phyloP scores from a whole-genome alignment of 176 grass and related monocot genomes.

The Triticum timopheevii region DNA sequence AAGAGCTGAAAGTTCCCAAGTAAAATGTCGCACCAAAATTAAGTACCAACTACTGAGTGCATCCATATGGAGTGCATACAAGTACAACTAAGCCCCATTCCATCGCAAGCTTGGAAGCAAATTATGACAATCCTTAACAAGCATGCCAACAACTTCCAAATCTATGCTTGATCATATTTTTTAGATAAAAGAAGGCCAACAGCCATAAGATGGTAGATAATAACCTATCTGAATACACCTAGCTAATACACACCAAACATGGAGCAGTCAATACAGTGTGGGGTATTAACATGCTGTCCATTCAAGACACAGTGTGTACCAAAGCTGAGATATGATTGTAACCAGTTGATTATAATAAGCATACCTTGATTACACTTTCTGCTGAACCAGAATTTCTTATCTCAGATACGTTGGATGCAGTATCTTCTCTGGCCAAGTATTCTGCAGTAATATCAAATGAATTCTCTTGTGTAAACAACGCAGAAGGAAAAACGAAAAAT shows the following conservation, averaged over 20 bases:
- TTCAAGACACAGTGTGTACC: not conserved
- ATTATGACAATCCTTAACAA: not conserved
- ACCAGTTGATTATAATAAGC: constrained; percentile 12
- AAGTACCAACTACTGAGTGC: not conserved
- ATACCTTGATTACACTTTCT: constrained; percentile 50
- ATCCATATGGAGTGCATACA: not conserved
- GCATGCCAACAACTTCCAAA: not conserved
- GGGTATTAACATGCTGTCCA: not conserved
- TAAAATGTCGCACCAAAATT: constrained; percentile 12
- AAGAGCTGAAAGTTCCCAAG: not conserved
- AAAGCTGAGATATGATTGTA: not conserved
- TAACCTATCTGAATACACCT: not conserved
- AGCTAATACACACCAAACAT: not conserved
- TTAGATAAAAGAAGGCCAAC: not conserved
- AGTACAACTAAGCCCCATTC: not conserved
- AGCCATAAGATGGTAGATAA: not conserved
- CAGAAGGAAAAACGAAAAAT: constrained; percentile 20
- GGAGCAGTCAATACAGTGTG: not conserved
- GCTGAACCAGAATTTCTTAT: constrained; percentile 48
- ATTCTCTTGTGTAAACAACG: not conserved
- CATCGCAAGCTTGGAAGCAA: not conserved
- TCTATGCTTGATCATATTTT: not conserved
- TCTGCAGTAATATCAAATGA: constrained; percentile 41
- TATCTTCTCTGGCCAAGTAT: constrained; percentile 44
- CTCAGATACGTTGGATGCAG: constrained; percentile 33